These are phyloP conservation scores for Coniochaeta hoffmannii DNA, from an alignment of 2,329 filamentous ascomycete genomes.

Conservation along the genomic window DNA sequence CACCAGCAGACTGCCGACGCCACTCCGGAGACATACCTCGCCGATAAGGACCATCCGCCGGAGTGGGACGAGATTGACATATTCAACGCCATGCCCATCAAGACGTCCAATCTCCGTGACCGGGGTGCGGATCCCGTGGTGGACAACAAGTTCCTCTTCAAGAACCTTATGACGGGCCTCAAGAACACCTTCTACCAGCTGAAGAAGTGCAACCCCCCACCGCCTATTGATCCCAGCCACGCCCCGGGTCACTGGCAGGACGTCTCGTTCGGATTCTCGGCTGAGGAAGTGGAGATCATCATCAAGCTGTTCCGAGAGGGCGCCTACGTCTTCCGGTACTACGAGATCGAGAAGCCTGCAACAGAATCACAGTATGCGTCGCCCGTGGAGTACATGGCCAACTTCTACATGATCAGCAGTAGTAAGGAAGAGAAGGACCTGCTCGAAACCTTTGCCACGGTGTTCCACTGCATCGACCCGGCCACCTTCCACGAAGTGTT, in stretches of 20 bases:
- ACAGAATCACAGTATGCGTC: slow-evolving; percentile 69
- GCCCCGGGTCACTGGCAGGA: slow-evolving; percentile 90
- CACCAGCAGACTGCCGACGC: slow-evolving; percentile 58
- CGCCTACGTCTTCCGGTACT: slow-evolving; percentile 93
- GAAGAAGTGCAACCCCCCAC: slow-evolving; percentile 74
- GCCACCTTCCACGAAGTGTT: slow-evolving; percentile 99
- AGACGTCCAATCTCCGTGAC: slow-evolving; percentile 85
- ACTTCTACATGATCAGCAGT: slow-evolving; percentile 90
- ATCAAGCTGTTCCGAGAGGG: slow-evolving; percentile 97
- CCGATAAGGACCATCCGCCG: slow-evolving; percentile 70
- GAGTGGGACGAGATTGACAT: slow-evolving; percentile 99
- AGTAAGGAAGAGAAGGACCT: slow-evolving; percentile 96
- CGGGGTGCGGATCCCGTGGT: slow-evolving; percentile 82
- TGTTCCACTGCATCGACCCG: slow-evolving; percentile 97
- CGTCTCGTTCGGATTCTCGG: slow-evolving; percentile 91
- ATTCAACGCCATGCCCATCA: slow-evolving; percentile 92
- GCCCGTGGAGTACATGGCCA: slow-evolving; percentile 86
- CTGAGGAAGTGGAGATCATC: slow-evolving; percentile 93
- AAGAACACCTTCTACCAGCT: slow-evolving; percentile 97
- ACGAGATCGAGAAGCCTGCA: slow-evolving; percentile 75
- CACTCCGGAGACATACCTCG: slow-evolving; percentile 69
- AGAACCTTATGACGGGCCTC: slow-evolving; percentile 88
- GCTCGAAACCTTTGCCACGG: slow-evolving; percentile 93
- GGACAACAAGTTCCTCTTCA: slow-evolving; percentile 97
- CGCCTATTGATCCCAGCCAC: slow-evolving; percentile 66